Evolutionary conservation across 179 eudicot genomes (phyloP).

Genomic region (Spinacia oleracea): DNA sequence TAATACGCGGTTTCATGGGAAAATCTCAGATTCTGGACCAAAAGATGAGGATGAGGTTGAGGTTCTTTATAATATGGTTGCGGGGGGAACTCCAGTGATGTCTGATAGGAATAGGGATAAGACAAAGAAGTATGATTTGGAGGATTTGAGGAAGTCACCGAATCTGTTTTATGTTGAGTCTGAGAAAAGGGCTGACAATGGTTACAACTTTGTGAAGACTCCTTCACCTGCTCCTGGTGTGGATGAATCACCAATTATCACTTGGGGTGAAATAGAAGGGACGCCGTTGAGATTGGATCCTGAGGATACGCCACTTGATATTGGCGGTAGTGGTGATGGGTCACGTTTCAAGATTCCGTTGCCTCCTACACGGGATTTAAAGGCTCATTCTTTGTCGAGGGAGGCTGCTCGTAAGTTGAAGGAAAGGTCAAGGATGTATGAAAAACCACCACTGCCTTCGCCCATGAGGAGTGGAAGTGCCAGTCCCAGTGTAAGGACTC

Average conservation of each 20-base stretch:
- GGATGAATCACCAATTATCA: slow-evolving; percentile 83
- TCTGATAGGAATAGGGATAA: slow-evolving; percentile 65
- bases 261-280: slow-evolving; percentile 99
- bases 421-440: slow-evolving; percentile 77
- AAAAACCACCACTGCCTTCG: slow-evolving; percentile 84
- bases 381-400: slow-evolving; percentile 88
- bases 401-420: slow-evolving; percentile 84
- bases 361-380: slow-evolving; percentile 81
- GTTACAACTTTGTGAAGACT: slow-evolving; percentile 78
- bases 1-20: slow-evolving; percentile 81
- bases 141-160: slow-evolving; percentile 83
- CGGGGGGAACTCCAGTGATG: slow-evolving; percentile 64
- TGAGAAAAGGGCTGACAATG: slow-evolving; percentile 71
- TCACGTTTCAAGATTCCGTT: slow-evolving; percentile 82
- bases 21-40: slow-evolving; percentile 47
- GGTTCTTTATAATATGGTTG: slow-evolving; percentile 59
- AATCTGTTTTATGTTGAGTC: slow-evolving; percentile 72
- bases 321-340: slow-evolving; percentile 89
- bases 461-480: slow-evolving; percentile 86
- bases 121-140: slow-evolving; percentile 76
- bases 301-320: slow-evolving; percentile 90
- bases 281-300: slow-evolving; percentile 85
- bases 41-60: slow-evolving; percentile 57
- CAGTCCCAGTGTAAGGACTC: slow-evolving; percentile 65
- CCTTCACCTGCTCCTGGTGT: slow-evolving; percentile 95